A percentile compares a stretch with the other conserved stretches of the same genome.
Conservation (phyloP, 78 protist genomes). For the Anaeramoeba flamelloides region DNA sequence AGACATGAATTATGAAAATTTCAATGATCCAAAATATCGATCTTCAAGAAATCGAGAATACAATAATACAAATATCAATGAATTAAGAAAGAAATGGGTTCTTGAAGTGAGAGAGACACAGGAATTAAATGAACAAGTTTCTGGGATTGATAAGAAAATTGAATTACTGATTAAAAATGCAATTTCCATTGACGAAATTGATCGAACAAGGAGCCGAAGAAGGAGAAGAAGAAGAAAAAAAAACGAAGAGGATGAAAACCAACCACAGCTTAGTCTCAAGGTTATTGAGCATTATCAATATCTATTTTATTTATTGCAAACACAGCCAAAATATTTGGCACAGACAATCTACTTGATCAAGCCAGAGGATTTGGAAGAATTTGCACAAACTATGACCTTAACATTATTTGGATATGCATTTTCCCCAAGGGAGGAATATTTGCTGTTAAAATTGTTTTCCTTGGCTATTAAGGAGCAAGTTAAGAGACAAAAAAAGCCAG, state of each 20-base stretch:
- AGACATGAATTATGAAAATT: too few species aligned
- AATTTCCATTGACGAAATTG: slow-evolving; percentile 28
- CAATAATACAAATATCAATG: too few species aligned
- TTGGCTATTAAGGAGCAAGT: slow-evolving; percentile 44
- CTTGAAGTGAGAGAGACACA: not conserved
- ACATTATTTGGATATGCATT: slow-evolving; percentile 64
- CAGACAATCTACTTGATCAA: slow-evolving; percentile 25
- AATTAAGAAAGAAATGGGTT: not conserved
- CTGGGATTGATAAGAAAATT: slow-evolving; percentile 44
- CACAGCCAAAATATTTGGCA: slow-evolving; percentile 60
- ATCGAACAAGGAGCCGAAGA: not conserved
- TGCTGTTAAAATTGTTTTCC: slow-evolving; percentile 43
- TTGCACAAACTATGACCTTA: slow-evolving; percentile 49
- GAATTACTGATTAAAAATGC: slow-evolving; percentile 50
- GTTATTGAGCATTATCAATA: slow-evolving; percentile 33
- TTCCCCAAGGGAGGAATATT: slow-evolving; percentile 61
- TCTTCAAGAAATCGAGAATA: too few species aligned
- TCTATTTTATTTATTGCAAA: slow-evolving; percentile 51
- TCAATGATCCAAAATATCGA: too few species aligned
- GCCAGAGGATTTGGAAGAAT: slow-evolving; percentile 48
- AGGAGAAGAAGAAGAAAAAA: slow-evolving; percentile 26
- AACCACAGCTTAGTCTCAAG: slow-evolving; percentile 33
- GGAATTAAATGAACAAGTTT: not conserved
- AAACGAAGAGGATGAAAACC: slow-evolving; percentile 39
- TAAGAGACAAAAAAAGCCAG: slow-evolving; percentile 29